Evolutionary conservation across 495 filamentous ascomycete species (phyloP).

Genomic region (Jackrogersella minutella): DNA sequence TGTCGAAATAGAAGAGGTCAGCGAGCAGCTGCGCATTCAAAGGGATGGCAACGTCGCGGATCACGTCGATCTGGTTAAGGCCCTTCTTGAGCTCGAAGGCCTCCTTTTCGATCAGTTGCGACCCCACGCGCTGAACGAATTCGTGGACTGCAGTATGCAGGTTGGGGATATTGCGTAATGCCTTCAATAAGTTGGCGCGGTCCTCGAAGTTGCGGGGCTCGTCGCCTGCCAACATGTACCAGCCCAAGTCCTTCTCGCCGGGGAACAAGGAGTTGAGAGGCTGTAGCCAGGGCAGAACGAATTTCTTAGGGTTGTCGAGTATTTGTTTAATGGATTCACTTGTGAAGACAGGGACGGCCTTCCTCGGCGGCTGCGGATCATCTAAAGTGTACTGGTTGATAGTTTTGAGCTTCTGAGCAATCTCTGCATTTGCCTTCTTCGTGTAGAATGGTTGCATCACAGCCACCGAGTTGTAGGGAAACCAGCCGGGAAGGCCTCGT

Average conservation of each 20-base stretch:
- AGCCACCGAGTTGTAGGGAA: slow-evolving; percentile 74
- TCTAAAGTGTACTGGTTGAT: slow-evolving; percentile 67
- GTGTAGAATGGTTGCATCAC: slow-evolving; percentile 75
- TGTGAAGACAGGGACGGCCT: slow-evolving; percentile 66
- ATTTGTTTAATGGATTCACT: slow-evolving; percentile 61
- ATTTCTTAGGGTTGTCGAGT: slow-evolving; percentile 56
- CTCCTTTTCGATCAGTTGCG: slow-evolving; percentile 67
- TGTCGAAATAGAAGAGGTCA: slow-evolving; percentile 68
- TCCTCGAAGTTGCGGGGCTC: slow-evolving; percentile 49
- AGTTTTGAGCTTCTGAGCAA: slow-evolving; percentile 70
- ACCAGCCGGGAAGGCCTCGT: slow-evolving; percentile 74
- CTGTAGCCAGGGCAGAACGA: slow-evolving; percentile 31
- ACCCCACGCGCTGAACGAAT: slow-evolving; percentile 67
- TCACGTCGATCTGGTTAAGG: slow-evolving; percentile 73
- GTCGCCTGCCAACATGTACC: slow-evolving; percentile 68
- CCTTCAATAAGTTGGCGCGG: slow-evolving; percentile 61
- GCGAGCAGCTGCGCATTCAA: slow-evolving; percentile 44
- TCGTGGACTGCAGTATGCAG: slow-evolving; percentile 62
- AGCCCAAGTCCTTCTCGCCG: slow-evolving; percentile 51
- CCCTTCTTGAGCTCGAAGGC: slow-evolving; percentile 59
- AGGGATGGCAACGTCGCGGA: slow-evolving; percentile 71
- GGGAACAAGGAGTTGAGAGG: slow-evolving; percentile 34
- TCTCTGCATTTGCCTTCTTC: slow-evolving; percentile 64
- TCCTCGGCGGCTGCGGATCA: slow-evolving; percentile 51
- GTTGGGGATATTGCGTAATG: slow-evolving; percentile 60